These are phyloP conservation scores for Cavenderia fasciculata DNA, from an alignment of 78 protist species.

Conservation along the genomic window DNA sequence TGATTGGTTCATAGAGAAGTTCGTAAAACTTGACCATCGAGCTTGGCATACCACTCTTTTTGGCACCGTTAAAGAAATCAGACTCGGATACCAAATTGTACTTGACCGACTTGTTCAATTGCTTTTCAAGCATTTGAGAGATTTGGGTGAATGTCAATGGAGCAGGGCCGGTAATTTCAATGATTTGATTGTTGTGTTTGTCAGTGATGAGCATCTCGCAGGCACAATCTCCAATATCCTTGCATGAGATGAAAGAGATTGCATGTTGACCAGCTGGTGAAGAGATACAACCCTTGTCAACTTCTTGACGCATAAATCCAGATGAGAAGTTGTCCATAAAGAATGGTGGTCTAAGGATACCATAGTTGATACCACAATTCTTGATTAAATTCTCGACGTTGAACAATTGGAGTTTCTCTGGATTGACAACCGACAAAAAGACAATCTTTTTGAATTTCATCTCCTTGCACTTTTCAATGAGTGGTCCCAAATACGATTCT, in stretches of 20 bases:
- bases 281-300: neutral
- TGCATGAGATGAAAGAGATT: neutral
- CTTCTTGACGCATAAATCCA: constrained; percentile 14
- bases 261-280: constrained; percentile 18
- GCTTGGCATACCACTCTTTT: neutral
- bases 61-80: constrained; percentile 1
- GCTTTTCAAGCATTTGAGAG: neutral
- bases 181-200: neutral
- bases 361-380: neutral
- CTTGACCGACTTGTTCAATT: neutral
- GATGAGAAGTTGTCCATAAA: neutral
- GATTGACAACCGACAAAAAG: neutral
- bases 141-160: neutral
- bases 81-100: neutral
- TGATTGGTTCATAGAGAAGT: neutral
- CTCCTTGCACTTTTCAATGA: neutral
- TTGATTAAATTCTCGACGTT: neutral
- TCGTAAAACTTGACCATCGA: neutral
- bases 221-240: constrained; percentile 23
- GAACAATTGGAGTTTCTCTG: constrained; percentile 7
- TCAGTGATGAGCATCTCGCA: neutral
- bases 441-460: constrained; percentile 3
- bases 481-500: neutral
- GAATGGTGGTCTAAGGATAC: constrained; percentile 19
- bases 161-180: constrained; percentile 33